Conservation (phyloP, 1,139 yeast species). For the Tardiomyces digboiensis region DNA sequence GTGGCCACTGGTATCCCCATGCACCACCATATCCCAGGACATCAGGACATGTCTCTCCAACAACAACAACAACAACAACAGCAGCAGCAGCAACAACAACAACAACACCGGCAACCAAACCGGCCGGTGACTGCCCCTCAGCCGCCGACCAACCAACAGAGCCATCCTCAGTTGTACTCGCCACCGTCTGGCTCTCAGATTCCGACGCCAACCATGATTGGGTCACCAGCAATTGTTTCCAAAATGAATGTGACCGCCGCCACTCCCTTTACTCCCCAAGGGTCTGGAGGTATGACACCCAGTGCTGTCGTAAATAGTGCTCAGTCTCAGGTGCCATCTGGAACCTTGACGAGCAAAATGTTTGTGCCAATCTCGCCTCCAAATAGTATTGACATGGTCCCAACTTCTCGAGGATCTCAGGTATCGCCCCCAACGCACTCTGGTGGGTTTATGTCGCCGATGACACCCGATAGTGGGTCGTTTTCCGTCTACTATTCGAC, state of each 20-base stretch:
- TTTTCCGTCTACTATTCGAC: not conserved
- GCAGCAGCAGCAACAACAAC: too few species aligned
- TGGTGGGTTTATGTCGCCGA: not conserved
- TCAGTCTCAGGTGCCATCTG: not conserved
- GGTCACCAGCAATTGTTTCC: not conserved
- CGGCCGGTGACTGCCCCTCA: too few species aligned
- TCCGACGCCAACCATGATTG: not conserved
- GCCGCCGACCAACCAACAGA: too few species aligned
- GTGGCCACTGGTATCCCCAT: not conserved
- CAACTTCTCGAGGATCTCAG: not conserved
- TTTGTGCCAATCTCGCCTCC: not conserved
- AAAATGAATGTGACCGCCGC: not conserved
- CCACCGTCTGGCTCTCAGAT: too few species aligned
- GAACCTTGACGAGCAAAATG: not conserved
- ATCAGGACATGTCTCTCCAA: not conserved
- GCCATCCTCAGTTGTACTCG: not conserved
- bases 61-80: too few species aligned
- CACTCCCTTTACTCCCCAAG: not conserved
- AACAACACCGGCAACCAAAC: too few species aligned
- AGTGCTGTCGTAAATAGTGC: not conserved
- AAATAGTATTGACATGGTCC: not conserved
- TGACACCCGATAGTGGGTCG: not conserved
- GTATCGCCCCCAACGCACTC: not conserved
- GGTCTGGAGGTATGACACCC: not conserved
- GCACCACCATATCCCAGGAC: not conserved